Percentiles rank a stretch among this genome's conserved stretches.
Conservation (phyloP, 2,329 filamentous ascomycete species). For the Waltergamsia citrina region DNA sequence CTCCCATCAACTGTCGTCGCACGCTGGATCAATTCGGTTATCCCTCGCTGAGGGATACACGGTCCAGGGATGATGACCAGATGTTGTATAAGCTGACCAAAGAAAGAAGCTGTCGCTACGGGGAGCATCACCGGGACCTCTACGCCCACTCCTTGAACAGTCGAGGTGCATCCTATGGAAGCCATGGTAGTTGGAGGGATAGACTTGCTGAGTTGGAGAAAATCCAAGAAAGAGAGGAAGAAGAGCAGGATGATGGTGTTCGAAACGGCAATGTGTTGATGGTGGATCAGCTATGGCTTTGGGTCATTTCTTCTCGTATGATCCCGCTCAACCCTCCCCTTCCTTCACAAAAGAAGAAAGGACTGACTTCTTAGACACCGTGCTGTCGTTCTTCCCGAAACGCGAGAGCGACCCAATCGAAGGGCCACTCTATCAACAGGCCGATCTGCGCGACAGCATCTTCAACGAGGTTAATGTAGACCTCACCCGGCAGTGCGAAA, state of each 20-base stretch:
- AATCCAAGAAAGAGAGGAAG: constrained; percentile 20
- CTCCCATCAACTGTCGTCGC: constrained; percentile 50
- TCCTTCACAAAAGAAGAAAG: not conserved
- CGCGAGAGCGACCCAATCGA: constrained; percentile 44
- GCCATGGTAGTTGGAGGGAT: constrained; percentile 17
- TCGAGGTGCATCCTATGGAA: constrained; percentile 13
- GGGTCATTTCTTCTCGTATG: constrained; percentile 44
- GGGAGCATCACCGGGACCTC: constrained; percentile 12
- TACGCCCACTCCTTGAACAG: constrained; percentile 19
- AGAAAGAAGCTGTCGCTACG: constrained; percentile 19
- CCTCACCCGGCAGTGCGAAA: constrained; percentile 51
- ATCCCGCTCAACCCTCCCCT: too few relatives aligned
- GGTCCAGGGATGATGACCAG: constrained; percentile 54
- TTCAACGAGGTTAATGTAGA: constrained; percentile 60
- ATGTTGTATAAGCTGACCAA: constrained; percentile 60
- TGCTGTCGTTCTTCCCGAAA: constrained; percentile 45
- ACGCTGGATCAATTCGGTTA: constrained; percentile 57
- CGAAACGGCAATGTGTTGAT: constrained; percentile 52
- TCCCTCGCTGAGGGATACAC: constrained; percentile 49
- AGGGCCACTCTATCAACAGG: constrained; percentile 47
- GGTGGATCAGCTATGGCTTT: constrained; percentile 58
- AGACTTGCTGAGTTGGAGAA: constrained; percentile 10
- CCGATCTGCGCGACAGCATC: constrained; percentile 52
- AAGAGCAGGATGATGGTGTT: constrained; percentile 23
- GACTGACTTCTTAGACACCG: constrained; percentile 26